Percentiles rank a stretch among this genome's conserved stretches.
Evolutionary conservation across 257 asterid genomes (phyloP).

Genomic region (Solanum bulbocastanum): DNA sequence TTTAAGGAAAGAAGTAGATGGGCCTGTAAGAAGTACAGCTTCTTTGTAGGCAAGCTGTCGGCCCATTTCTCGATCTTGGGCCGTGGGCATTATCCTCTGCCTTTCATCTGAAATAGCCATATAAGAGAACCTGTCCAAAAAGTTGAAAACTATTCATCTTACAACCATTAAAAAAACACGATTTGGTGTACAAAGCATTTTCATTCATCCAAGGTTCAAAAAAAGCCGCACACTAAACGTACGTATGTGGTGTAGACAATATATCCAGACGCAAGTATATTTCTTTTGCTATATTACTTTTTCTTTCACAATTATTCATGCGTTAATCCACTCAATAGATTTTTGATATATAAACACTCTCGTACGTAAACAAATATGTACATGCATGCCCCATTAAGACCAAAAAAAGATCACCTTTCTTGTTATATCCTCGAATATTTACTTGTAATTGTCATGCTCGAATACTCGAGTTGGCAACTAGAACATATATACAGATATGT

Average conservation of each 20-base stretch:
- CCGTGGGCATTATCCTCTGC: slow-evolving; percentile 15
- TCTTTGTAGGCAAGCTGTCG: slow-evolving; percentile 6
- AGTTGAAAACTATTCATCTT: not conserved
- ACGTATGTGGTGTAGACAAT: too few species aligned
- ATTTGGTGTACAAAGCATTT: not conserved
- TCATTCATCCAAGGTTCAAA: not conserved
- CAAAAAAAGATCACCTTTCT: not conserved
- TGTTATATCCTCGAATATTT: not conserved
- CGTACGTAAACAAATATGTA: not conserved
- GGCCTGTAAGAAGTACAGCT: slow-evolving; percentile 9
- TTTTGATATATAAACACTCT: not conserved
- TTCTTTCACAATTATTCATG: not conserved
- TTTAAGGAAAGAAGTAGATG: slow-evolving; percentile 1
- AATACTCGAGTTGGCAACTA: not conserved
- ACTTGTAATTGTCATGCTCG: not conserved
- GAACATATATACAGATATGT: not conserved
- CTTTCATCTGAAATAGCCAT: slow-evolving; percentile 17
- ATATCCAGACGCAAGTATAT: not conserved
- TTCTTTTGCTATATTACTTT: too few species aligned
- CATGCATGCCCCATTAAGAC: not conserved
- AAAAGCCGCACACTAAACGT: not conserved
- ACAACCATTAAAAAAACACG: not conserved
- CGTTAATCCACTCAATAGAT: not conserved
- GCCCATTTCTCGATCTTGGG: slow-evolving; percentile 3
- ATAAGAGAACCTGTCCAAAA: slow-evolving; percentile 4